Base-by-base conservation (phyloP, 306 rosid genomes). In the Dryas octopetala region DNA sequence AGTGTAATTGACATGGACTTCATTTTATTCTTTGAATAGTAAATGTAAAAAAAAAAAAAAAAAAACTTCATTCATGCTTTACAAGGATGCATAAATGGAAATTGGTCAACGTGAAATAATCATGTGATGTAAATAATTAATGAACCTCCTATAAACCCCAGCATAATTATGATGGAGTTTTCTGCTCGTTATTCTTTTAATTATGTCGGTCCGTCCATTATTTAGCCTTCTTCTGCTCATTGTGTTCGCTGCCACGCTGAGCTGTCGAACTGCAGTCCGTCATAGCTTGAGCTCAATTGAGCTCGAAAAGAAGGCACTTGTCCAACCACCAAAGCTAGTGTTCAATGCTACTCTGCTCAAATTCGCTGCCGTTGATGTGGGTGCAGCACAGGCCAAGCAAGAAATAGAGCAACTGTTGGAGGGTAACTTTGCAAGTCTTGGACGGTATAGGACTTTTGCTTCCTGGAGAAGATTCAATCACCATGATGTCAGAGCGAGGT, bases 401-500 rank as follows among this genome's bases (percentile, higher is more conserved):
- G 98, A 96, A 76, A 79, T 85, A 66, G 91, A 86, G 79, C 91
- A 86, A 60, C 86, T 96, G 51, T 78, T 96, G 45, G 99, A 90
- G 32, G 97, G 93, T 0, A 83, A 88, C 79, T 84, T 96, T 16
- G 97, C 85, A 1, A 83, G 96, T 62, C 89, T 83, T 7, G 96
- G 91, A 3, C 74, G 90, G 55, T 88, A 92, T 79, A 83, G 86
- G 23, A 86, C 93, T 0, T 96, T 88, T 47, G 90, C 88, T 1
- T 73, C 90, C 1, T 92, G 98, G 98, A 84, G 97, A 26, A 79
- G 90, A 52, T 89, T 90, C 69, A 83, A 84, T 52, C 89, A 85
- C 64, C 86, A 85, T 23, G 96, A 88, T 12, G 66, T 45, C 13
- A 74, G 83, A 49, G 67, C 76, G 0, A 85, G 66, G 44, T 63